Percentiles rank a stretch among this genome's conserved stretches.
Conservation (phyloP, 257 asterid species). For the Rhazya stricta region DNA sequence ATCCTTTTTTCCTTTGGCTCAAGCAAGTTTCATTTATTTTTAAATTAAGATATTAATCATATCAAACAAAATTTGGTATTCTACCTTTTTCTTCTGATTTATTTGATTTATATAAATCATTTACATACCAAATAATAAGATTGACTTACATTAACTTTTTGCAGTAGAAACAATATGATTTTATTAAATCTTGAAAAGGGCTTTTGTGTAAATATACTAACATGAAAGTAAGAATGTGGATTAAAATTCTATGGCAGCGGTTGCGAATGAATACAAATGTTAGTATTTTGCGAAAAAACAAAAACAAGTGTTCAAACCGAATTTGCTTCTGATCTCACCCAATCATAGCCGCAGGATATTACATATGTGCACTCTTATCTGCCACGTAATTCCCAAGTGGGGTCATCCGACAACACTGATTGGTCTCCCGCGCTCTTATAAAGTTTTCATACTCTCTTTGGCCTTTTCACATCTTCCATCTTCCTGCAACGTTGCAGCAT, state of each 20-base stretch:
- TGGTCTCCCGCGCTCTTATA: slow-evolving; percentile 72
- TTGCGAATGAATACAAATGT: neutral
- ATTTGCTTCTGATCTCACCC: slow-evolving; percentile 18
- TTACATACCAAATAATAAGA: no score
- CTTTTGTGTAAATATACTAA: no score
- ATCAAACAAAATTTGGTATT: no score
- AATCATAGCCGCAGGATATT: slow-evolving; percentile 39
- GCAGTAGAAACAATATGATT: neutral
- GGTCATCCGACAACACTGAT: slow-evolving; percentile 38
- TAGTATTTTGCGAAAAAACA: neutral
- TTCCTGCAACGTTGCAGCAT: slow-evolving; percentile 2
- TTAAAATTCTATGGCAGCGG: slow-evolving; percentile 1
- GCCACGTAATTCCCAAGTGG: slow-evolving; percentile 48
- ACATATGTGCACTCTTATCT: slow-evolving; percentile 51
- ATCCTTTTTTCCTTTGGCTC: no score
- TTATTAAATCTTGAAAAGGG: neutral
- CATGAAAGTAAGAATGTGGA: no score
- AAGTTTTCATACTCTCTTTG: slow-evolving; percentile 31
- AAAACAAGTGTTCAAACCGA: no score
- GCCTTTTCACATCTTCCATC: slow-evolving; percentile 27
- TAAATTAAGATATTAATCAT: no score
- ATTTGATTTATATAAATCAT: no score
- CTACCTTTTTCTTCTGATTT: no score
- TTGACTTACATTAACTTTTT: no score
- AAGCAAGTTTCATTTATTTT: no score